Percentiles rank a stretch among this genome's conserved stretches.
These are phyloP conservation scores for Pleurotus platypus DNA, from an alignment of 768 basidiomycete genomes.

Conservation along the genomic window DNA sequence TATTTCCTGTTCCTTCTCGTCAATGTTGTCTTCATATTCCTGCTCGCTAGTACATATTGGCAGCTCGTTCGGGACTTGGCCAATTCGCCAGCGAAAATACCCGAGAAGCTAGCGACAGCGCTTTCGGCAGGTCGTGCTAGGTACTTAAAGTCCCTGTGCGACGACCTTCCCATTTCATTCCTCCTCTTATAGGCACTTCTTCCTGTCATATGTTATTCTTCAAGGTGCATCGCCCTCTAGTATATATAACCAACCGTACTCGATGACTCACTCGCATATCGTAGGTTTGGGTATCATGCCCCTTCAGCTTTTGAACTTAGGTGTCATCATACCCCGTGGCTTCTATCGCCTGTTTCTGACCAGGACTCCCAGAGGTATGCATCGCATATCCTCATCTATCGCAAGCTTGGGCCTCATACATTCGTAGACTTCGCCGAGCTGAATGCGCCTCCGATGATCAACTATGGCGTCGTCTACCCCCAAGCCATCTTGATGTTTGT, in stretches of 20 bases:
- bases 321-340: constrained; percentile 77
- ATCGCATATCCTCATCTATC: background rate
- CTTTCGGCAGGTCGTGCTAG: constrained; percentile 76
- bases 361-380: constrained; percentile 83
- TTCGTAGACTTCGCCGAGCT: constrained; percentile 86
- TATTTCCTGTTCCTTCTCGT: constrained; percentile 91
- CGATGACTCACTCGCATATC: background rate
- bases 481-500: constrained; percentile 96
- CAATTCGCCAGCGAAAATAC: constrained; percentile 90
- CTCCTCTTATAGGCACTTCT: constrained; percentile 57
- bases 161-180: constrained; percentile 4
- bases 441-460: constrained; percentile 97
- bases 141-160: constrained; percentile 26
- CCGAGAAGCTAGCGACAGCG: constrained; percentile 86
- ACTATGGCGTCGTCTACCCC: constrained; percentile 95
- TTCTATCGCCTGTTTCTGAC: constrained; percentile 76
- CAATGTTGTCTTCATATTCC: constrained; percentile 93
- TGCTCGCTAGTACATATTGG: constrained; percentile 89
- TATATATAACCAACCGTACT: background rate
- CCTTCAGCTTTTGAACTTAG: constrained; percentile 88
- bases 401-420: background rate
- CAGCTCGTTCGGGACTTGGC: constrained; percentile 89
- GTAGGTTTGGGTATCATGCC: constrained; percentile 92
- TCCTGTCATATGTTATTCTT: constrained; percentile 79
- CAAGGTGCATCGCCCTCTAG: constrained; percentile 48